Evolutionary conservation across 441 rosid species (phyloP), one percentile per base, ranked within the genome.

Genomic region (Croton setiger): DNA sequence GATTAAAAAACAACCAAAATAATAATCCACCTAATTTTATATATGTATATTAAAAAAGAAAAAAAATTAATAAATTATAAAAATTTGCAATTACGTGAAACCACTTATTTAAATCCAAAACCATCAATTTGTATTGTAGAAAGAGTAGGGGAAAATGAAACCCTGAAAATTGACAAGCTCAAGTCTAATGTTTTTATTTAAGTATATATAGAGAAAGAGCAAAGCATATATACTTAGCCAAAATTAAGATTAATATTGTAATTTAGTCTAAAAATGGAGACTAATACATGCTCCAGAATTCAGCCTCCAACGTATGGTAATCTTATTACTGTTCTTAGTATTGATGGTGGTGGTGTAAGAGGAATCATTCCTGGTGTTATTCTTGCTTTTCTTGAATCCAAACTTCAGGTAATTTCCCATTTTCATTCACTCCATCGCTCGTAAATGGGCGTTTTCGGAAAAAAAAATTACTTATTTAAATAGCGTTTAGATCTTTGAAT

Each of bases 331-430:
- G 48, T 84, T 41, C 78, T 84, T 33, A 72, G 82, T 20, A 81
- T 84, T 7, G 84, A 81, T 62, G 84, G 81, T 18, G 87, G 87
- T 31, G 85, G 79, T 3, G 64, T 84, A n/a, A 60, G 78, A 71
- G 85, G 84, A 18, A 75, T 81, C 58, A 79, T 84, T n/a, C 74
- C 78, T 0, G 75, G 82, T 17, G 79, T 80, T 15, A 75, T 84
- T 60, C 78, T 84, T 68, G 72, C 72, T 53, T 81, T 65, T 56
- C 85, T 81, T 31, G 85, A 84, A 79, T 75, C 85, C 9, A 65
- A 81, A 70, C 84, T 84, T 70, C 81, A 84, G 85, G 85, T 84
- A 67, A n/a, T 1, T 13, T n/a, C n/a, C n/a, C n/a, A n/a, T n/a
- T n/a, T n/a, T n/a, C n/a, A n/a, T n/a, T n/a, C n/a, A n/a, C n/a